Base-by-base conservation (phyloP, 176 grass and related monocot species). In the Alopecurus myosuroides region DNA sequence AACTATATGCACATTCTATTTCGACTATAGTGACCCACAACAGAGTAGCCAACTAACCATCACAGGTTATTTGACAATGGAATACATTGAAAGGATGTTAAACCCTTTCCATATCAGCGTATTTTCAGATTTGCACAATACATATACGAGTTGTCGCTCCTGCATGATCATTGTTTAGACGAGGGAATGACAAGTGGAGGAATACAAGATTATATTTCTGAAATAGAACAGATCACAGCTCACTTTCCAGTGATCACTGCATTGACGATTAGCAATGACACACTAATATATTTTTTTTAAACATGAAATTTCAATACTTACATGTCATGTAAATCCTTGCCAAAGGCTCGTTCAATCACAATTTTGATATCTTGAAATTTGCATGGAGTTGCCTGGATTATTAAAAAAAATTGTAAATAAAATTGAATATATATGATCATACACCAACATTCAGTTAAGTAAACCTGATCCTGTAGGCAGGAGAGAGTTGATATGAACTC, bases 401-500 rank as follows among this genome's bases (percentile, higher is more conserved):
- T 81, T 77, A 75, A 5, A 78, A 77, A 64, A n/a, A 77, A 64
- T 19, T 81, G 50, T 67, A 85, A 88, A 81, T 56, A 81, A 74
- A 39, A 71, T 14, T 8, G 26, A 88, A 76, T n/a, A 19, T 39
- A 78, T 62, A 78, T 25, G 42, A 37, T 7, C 51, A 29, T 66
- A 53, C 28, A 78, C 11, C 70, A 18, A 55, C 1, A 41, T 40
- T 18, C 29, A 44, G 9, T 49, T 56, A 89, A 62, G 37, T 42
- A 75, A 83, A 95, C 96, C 93, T 98, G 91, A 78, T 98, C 96
- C 88, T 98, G 93, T 75, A 95, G 85, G 28, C 76, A 83, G 81
- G 96, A 98, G 52, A 98, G 91, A 74, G 86, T 92, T 80, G 96
- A 94, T 64, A 89, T 78, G 80, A 94, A 98, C 75, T 98, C 96